A percentile compares a stretch with the other conserved stretches of the same genome.
These are phyloP conservation scores for Sugiyamaella castrensis DNA, from an alignment of 1,139 yeast species.

Conservation along the genomic window DNA sequence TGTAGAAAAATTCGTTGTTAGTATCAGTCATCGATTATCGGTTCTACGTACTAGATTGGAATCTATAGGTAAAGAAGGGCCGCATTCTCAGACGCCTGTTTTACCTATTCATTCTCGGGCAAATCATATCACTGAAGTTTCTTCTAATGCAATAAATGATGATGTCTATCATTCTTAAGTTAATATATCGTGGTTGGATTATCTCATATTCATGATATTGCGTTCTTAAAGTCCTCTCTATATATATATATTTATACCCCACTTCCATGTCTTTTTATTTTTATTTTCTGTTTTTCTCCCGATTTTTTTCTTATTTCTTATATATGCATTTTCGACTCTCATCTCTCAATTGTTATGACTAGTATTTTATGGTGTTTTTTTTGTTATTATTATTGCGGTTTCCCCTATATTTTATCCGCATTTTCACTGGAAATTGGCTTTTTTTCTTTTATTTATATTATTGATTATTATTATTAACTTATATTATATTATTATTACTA, in stretches of 20 bases:
- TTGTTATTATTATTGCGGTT: conserved; percentile 1
- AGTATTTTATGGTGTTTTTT: background rate
- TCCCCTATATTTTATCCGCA: too few relatives aligned
- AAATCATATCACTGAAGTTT: conserved; percentile 11
- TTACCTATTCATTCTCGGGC: conserved; percentile 7
- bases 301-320: background rate
- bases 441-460: background rate
- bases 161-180: conserved; percentile 3
- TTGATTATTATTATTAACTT: background rate
- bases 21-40: conserved; percentile 34
- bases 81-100: conserved; percentile 11
- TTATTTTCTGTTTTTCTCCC: background rate
- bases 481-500: background rate
- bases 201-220: background rate
- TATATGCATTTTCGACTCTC: background rate
- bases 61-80: conserved; percentile 12
- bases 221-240: background rate
- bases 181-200: conserved; percentile 1
- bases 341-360: background rate
- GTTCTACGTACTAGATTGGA: conserved; percentile 29
- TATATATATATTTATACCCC: background rate
- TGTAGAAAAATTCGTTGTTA: conserved; percentile 57
- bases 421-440: too few relatives aligned
- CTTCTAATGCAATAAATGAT: conserved; percentile 9
- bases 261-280: conserved; percentile 4